A percentile compares a stretch with the other conserved stretches of the same genome.
Conservation (phyloP, 1,139 yeast genomes). For the Oligophagozyma castellii region DNA sequence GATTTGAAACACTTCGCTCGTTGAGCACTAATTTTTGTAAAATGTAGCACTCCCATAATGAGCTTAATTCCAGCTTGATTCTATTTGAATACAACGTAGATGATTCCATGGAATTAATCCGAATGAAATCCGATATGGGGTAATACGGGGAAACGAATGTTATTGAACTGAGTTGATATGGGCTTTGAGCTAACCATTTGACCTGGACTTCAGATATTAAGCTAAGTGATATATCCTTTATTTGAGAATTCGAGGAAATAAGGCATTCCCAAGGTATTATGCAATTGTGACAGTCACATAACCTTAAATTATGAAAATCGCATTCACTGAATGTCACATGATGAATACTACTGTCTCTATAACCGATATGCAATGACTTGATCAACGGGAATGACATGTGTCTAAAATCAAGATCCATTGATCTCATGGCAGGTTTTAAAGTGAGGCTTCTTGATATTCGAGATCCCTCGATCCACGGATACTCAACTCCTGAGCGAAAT, state of each 20-base stretch:
- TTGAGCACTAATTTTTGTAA: conserved; percentile 10
- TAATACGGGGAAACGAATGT: too few species aligned
- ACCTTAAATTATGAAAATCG: conserved; percentile 8
- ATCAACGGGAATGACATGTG: conserved; percentile 11
- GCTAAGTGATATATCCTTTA: conserved; percentile 7
- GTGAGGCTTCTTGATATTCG: conserved; percentile 6
- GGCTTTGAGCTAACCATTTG: conserved; percentile 10
- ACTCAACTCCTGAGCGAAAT: conserved; percentile 7
- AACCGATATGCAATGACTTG: conserved; percentile 5
- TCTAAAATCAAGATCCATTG: conserved; percentile 9
- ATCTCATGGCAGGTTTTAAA: conserved; percentile 9
- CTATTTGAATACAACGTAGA: too few species aligned
- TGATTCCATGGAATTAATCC: too few species aligned
- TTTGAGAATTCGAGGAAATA: conserved; percentile 3
- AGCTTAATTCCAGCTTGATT: conserved; percentile 5
- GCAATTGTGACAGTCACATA: conserved; percentile 7
- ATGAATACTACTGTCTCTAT: conserved; percentile 5
- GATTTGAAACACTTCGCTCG: conserved; percentile 1
- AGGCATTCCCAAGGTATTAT: conserved; percentile 14
- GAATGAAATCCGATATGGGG: too few species aligned
- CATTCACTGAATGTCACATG: conserved; percentile 10
- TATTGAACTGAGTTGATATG: too few species aligned
- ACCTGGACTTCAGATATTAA: conserved; percentile 10
- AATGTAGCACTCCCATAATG: conserved; percentile 9
- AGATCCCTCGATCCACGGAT: conserved; percentile 14